Evolutionary conservation across 2,329 filamentous ascomycete species (phyloP), one percentile per base, ranked within the genome.

Genomic region (Fusarium aywerte): DNA sequence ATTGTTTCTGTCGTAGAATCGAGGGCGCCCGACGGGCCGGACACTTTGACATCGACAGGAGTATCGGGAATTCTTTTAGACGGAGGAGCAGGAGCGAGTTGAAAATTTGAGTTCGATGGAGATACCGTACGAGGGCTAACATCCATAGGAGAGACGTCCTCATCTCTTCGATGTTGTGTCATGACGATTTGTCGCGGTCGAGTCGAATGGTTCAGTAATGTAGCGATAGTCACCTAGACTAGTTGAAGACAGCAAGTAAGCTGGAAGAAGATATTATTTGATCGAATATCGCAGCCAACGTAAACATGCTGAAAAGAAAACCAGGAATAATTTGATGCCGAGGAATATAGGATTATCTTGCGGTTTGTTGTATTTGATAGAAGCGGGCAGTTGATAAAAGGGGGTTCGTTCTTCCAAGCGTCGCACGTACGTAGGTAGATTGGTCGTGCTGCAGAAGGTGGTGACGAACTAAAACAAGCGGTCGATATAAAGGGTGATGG

Each of bases 231-330:
- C 27, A 31, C 38, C 32, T 61, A 63, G 43, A 56, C 39, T 64
- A 64, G 38, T 52, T 62, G 50, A 33, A 36, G 33, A 58, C 51
- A 58, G 38, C 54, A 53, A 47, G 32, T 39, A 38, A 60, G 43
- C 45, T 38, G 50, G 42, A 42, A 29, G 55, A 43, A 27, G 40
- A 38, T 32, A 36, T 40, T 67, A 39, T 69, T 49, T 72, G 43
- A 57, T 73, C 29, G 56, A 50, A 45, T 38, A 45, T 58, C 36
- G 43, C 39, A 52, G 45, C 42, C 63, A 56, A 49, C 32, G 32
- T 49, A 47, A 70, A 62, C 71, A 74, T 73, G 71, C 71, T 73
- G 65, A 56, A 62, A 50, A 21, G 42, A 64, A 33, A 25, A 48
- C 36, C 39, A 44, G 29, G 42, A 33, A 21, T 13, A 25, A 57